Base-by-base conservation (phyloP, 495 filamentous ascomycete genomes). In the Talaromyces wortmannii region DNA sequence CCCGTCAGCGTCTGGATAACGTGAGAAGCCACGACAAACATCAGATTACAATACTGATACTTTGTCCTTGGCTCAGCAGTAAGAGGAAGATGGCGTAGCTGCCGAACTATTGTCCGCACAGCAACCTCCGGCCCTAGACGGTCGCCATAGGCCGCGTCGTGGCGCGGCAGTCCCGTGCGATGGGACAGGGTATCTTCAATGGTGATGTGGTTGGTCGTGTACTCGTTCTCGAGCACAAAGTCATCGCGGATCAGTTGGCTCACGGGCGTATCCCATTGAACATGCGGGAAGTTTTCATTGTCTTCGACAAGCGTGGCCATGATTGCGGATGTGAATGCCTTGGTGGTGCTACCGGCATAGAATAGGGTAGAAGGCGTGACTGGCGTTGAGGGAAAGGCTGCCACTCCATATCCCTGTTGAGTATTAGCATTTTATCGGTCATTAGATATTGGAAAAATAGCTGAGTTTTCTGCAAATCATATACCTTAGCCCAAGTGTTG, bases 171-270 rank as follows among this genome's bases (percentile, higher is more conserved):
- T 5, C 75, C 80, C 13, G 73, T 74, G 33, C 76, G 73, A 64
- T 81, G 79, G 30, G 74, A 78, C 15, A 78, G 65, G 23, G 70
- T 69, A 62, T 81, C 79, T 53, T 82, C 76, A 45, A 82, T 61
- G 10, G 75, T 82, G 15, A 74, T 59, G 55, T 78, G 73, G 1
- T 55, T 50, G 8, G 73, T 76, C 0, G 66, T 60, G 55, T 69
- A 75, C 5, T 62, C 61, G 16, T 71, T 67, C 1, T 63, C 53
- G 30, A 83, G 64, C 32, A 77, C 69, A 55, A 84, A 83, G 59
- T 82, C 76, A 0, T 67, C 73, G 4, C 65, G 67, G 48, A 83
- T 72, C 0, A 83, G 56, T 17, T 68, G 55, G 31, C 63, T 55
- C 31, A 84, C 62, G n/a, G 76, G 77, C 6, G 79, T 82, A 7